A percentile compares a stretch with the other conserved stretches of the same genome.
Evolutionary conservation across 495 filamentous ascomycete species (phyloP).

Genomic region (Neurospora sp.): DNA sequence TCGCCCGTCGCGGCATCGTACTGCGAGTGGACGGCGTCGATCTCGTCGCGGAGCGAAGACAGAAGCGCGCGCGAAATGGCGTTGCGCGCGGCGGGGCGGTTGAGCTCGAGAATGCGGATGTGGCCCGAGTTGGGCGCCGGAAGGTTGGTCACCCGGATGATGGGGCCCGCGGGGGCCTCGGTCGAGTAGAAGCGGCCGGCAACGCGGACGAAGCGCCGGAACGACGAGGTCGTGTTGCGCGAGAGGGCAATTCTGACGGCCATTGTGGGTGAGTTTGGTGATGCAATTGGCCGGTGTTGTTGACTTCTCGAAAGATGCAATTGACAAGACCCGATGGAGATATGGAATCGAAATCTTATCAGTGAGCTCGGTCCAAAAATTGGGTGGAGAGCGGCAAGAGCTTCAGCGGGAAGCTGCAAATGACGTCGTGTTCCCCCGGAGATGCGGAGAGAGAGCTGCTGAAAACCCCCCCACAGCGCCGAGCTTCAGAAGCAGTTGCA

Average conservation of each 20-base stretch:
- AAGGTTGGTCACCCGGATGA: slow-evolving; percentile 61
- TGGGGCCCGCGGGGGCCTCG: slow-evolving; percentile 28
- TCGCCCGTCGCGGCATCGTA: slow-evolving; percentile 45
- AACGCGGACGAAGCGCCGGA: not conserved
- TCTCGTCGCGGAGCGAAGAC: slow-evolving; percentile 54
- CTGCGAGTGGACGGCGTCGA: slow-evolving; percentile 59
- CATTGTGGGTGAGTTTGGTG: not conserved
- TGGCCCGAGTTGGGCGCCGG: slow-evolving; percentile 72
- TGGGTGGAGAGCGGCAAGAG: not conserved
- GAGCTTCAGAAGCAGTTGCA: not conserved
- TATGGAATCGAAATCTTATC: not conserved
- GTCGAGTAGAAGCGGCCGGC: slow-evolving; percentile 23
- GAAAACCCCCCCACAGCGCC: not conserved
- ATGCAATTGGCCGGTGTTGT: not conserved
- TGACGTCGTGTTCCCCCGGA: not conserved
- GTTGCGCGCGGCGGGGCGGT: slow-evolving; percentile 76
- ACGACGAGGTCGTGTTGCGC: not conserved
- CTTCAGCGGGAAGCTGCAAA: not conserved
- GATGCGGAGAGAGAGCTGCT: not conserved
- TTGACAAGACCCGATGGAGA: not conserved
- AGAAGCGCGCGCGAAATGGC: slow-evolving; percentile 77
- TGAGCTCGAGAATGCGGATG: slow-evolving; percentile 80
- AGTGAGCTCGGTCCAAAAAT: not conserved
- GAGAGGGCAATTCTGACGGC: not conserved
- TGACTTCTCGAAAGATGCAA: not conserved